Base-by-base conservation (phyloP, 129 eudicot genomes). In the Solidago caesia region DNA sequence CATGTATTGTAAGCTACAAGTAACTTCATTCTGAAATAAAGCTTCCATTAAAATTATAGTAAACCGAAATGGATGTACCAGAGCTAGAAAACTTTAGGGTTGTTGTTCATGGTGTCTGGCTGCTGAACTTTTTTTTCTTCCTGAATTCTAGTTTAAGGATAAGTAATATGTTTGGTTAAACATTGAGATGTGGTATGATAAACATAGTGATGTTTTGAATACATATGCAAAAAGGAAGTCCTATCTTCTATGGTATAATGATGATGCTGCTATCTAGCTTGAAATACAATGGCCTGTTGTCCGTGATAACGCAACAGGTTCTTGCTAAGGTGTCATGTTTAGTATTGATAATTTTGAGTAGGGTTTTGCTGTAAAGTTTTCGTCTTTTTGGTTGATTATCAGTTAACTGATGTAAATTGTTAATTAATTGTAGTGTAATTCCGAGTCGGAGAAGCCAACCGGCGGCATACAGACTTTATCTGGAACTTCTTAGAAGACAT, bases 401-500 rank as follows among this genome's bases (percentile, higher is more conserved):
- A 41, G 11, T 25, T 52, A 49, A 43, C 58, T 55, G 67, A 57
- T 25, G 29, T 6, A 46, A 47, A 41, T 65, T 21, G 64, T 59
- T 67, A 6, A 63, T 58, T 63, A 47, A 67, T 27, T 80, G 65
- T 85, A 94, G 98, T 78, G 93, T 87, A 41, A 81, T 90, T 57
- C 98, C 96, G 43, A 63, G 81, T 76, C 89, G 98, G 56, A 88
- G 82, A 73, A 79, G 75, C 72, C 87, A 88, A 49, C 97, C 97
- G 59, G 93, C 85, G 29, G 97, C 97, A 7, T 88, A 90, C 85
- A 85, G 98, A 83, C 89, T 94, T 60, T 94, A 88, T 75, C 69
- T 94, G 86, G 98, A 90, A 82, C 91, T 94, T 56, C 83, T 90
- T 25, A 94, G 77, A 68, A 88, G 97, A 84, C 90, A 90, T 76